Percentiles rank a stretch among this genome's conserved stretches.
Evolutionary conservation across 2,329 filamentous ascomycete genomes (phyloP).

Genomic region (Davidsoniella eucalypti): DNA sequence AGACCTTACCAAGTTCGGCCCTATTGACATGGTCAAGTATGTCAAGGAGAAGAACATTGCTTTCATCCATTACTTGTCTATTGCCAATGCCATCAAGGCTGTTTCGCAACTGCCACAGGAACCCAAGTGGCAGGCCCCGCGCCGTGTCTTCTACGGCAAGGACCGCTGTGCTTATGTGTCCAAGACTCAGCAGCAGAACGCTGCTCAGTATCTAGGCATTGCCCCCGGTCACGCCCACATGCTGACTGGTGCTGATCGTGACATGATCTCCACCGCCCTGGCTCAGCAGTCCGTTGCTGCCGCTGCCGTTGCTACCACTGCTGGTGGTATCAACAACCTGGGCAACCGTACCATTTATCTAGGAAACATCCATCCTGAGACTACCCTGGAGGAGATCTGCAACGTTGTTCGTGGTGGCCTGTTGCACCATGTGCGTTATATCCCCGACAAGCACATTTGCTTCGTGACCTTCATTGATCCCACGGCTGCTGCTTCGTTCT

Average conservation of each 20-base stretch:
- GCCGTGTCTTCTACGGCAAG: conserved; percentile 96
- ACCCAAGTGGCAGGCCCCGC: conserved; percentile 87
- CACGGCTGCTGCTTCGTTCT: conserved; percentile 93
- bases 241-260: conserved; percentile 86
- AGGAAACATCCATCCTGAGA: conserved; percentile 97
- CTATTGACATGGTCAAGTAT: conserved; percentile 94
- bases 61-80: conserved; percentile 93
- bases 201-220: conserved; percentile 93
- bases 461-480: conserved; percentile 99
- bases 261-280: conserved; percentile 88
- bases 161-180: conserved; percentile 97
- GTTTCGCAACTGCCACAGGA: conserved; percentile 93
- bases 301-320: conserved; percentile 88
- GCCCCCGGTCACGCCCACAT: conserved; percentile 93
- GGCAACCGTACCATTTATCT: conserved; percentile 96
- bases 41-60: conserved; percentile 96
- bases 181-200: conserved; percentile 98
- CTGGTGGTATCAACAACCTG: conserved; percentile 91
- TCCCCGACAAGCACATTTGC: conserved; percentile 99
- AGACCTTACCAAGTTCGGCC: conserved; percentile 88
- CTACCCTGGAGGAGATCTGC: conserved; percentile 98
- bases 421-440: conserved; percentile 95
- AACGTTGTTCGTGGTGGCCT: conserved; percentile 93
- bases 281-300: conserved; percentile 96
- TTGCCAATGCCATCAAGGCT: conserved; percentile 95